Evolutionary conservation across 1,284 basidiomycete species (phyloP).

Genomic region (Sphagnurus paluster): DNA sequence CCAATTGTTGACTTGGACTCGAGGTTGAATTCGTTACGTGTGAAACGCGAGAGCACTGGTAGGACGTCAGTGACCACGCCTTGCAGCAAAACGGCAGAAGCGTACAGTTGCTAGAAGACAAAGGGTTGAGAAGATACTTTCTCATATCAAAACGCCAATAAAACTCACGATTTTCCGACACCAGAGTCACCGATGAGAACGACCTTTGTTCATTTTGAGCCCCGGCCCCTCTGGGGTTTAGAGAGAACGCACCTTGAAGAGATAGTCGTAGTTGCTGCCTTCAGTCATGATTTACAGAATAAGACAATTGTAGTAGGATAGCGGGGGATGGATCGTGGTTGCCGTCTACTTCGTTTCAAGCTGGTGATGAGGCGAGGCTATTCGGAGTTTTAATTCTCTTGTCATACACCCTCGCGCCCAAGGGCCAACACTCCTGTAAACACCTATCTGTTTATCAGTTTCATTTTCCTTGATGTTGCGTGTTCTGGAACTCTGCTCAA

Average conservation of each 20-base stretch:
- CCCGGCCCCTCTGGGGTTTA: not conserved
- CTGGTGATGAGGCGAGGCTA: slow-evolving; percentile 12
- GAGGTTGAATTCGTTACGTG: slow-evolving; percentile 98
- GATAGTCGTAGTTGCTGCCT: slow-evolving; percentile 92
- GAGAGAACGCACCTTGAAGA: slow-evolving; percentile 79
- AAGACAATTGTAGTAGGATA: slow-evolving; percentile 12
- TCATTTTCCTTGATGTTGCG: not conserved
- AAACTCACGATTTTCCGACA: slow-evolving; percentile 93
- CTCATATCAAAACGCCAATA: slow-evolving; percentile 10
- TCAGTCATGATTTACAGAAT: slow-evolving; percentile 68
- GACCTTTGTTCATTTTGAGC: slow-evolving; percentile 53
- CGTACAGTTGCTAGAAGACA: slow-evolving; percentile 39
- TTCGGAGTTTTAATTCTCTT: slow-evolving; percentile 24
- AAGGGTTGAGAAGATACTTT: slow-evolving; percentile 22
- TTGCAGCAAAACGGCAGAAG: slow-evolving; percentile 2
- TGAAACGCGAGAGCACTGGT: slow-evolving; percentile 91
- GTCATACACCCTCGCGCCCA: not conserved
- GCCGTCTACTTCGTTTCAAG: slow-evolving; percentile 16
- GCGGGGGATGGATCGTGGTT: slow-evolving; percentile 16
- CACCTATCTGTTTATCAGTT: not conserved
- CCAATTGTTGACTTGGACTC: slow-evolving; percentile 99
- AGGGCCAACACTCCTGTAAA: slow-evolving; percentile 4
- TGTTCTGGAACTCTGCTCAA: no score
- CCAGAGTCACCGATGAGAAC: slow-evolving; percentile 99
- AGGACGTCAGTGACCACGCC: slow-evolving; percentile 8